Evolutionary conservation across 495 filamentous ascomycete species (phyloP).

Genomic region (Gamarada debralockiae): DNA sequence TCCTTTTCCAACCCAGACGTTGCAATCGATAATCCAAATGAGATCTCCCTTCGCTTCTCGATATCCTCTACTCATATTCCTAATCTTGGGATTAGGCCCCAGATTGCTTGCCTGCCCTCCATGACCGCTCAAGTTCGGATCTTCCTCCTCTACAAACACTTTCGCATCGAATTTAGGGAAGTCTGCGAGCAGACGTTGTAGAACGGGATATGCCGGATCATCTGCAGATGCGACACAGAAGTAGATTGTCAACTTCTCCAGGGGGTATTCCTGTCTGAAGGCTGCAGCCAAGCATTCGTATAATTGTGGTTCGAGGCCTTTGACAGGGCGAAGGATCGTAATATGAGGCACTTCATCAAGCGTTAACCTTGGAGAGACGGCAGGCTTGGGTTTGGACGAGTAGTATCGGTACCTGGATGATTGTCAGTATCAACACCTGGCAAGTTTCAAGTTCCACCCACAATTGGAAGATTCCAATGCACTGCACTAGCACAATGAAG

Average conservation of each 20-base stretch:
- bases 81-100: slow-evolving; percentile 96
- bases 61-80: slow-evolving; percentile 93
- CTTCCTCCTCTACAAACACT: slow-evolving; percentile 83
- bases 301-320: slow-evolving; percentile 84
- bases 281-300: slow-evolving; percentile 92
- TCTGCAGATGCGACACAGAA: slow-evolving; percentile 75
- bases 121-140: slow-evolving; percentile 61
- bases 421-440: slow-evolving; percentile 13
- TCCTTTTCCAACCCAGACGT: slow-evolving; percentile 83
- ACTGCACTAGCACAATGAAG: slow-evolving; percentile 43
- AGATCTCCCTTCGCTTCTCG: slow-evolving; percentile 90
- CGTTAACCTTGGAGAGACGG: slow-evolving; percentile 40
- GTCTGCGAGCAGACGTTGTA: slow-evolving; percentile 65
- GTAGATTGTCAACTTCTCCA: slow-evolving; percentile 70
- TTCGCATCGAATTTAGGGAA: slow-evolving; percentile 70
- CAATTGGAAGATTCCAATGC: slow-evolving; percentile 48
- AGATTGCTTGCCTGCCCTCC: slow-evolving; percentile 53
- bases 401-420: slow-evolving; percentile 43
- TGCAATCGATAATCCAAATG: slow-evolving; percentile 95
- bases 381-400: slow-evolving; percentile 36
- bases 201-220: slow-evolving; percentile 75
- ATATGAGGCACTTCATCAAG: slow-evolving; percentile 65
- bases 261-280: slow-evolving; percentile 80
- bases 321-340: slow-evolving; percentile 89
- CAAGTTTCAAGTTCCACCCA: slow-evolving; percentile 26